Base-by-base conservation (phyloP, 305 asterid species). In the Rubia balearica region DNA sequence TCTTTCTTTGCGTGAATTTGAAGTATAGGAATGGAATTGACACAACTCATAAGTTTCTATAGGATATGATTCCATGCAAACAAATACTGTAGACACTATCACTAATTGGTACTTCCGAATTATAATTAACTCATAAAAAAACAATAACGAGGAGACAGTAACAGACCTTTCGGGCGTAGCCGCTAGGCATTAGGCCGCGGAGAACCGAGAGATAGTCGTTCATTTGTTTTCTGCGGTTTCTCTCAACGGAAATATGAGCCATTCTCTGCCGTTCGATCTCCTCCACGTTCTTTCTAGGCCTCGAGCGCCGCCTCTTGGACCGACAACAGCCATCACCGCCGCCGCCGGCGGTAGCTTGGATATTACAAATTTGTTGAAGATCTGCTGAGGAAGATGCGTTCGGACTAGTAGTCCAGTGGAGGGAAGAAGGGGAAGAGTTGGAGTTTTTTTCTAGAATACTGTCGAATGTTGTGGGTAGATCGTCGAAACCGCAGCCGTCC, bases 201-300 rank as follows among this genome's bases (percentile, higher is more conserved):
- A 82, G 81, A 14, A 74, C 71, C 0, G 83, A 69, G 60, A 82
- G 85, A 72, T 79, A 79, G 17, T 82, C 81, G 42, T 82, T 82
- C 85, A 79, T 82, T 71, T 74, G 85, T 71, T 74, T 79, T 46
- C 85, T 65, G 61, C 85, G 81, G 71, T 82, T 82, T 49, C 85
- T 61, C 61, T 82, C 85, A 3, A 80, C 77, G 7, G 81, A 77
- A 74, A 82, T 82, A 80, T 82, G 85, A 45, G 85, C 79, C 78
- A 76, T 81, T 69, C 85, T 76, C 65, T 81, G 85, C 22, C 71
- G 77, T 71, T 81, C 83, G 43, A 81, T 74, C 71, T 82, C 83
- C 74, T 79, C 81, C 17, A 41, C 9, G 61, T 82, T 77, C 81
- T 76, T 79, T 69, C 66, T 72, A 8, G 72, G 66, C 71, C 75